These are phyloP conservation scores for Kalanchoe fedtschenkoi DNA, from an alignment of 164 flowering plant species.

Conservation along the genomic window DNA sequence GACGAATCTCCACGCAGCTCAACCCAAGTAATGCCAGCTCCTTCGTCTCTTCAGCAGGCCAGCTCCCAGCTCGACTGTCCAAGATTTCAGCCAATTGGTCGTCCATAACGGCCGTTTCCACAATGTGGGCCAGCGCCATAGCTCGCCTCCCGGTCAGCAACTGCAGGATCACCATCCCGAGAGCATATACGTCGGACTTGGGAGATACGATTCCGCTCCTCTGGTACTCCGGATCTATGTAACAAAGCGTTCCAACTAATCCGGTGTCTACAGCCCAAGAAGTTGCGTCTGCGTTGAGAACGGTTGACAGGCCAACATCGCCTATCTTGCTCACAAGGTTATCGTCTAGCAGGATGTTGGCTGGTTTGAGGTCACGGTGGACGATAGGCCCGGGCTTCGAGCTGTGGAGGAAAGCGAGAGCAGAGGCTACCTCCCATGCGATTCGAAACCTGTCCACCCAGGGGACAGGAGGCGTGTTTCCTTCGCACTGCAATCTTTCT, in stretches of 20 bases:
- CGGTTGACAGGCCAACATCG: conserved; percentile 74
- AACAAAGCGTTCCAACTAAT: conserved; percentile 70
- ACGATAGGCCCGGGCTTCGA: conserved; percentile 65
- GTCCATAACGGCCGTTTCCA: conserved; percentile 50
- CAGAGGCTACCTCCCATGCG: conserved; percentile 88
- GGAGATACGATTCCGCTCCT: conserved; percentile 61
- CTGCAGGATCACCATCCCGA: conserved; percentile 80
- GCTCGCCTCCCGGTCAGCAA: conserved; percentile 69
- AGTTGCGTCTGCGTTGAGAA: conserved; percentile 24
- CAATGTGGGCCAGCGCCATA: conserved; percentile 43
- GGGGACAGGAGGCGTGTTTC: conserved; percentile 48
- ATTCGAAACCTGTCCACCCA: conserved; percentile 72
- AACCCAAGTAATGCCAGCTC: conserved; percentile 55
- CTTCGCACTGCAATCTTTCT: conserved; percentile 41
- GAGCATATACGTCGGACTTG: conserved; percentile 78
- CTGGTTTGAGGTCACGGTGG: conserved; percentile 91
- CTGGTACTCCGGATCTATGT: conserved; percentile 94
- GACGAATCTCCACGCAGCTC: conserved; percentile 55
- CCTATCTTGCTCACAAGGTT: conserved; percentile 83
- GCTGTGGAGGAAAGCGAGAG: conserved; percentile 68
- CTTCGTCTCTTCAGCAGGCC: conserved; percentile 69
- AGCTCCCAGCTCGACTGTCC: conserved; percentile 54
- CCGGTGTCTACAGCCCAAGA: conserved; percentile 29
- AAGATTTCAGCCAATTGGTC: conserved; percentile 31
- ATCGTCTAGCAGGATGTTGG: conserved; percentile 74